Conservation (phyloP, 345 rosid species). For the Balakata baccata region DNA sequence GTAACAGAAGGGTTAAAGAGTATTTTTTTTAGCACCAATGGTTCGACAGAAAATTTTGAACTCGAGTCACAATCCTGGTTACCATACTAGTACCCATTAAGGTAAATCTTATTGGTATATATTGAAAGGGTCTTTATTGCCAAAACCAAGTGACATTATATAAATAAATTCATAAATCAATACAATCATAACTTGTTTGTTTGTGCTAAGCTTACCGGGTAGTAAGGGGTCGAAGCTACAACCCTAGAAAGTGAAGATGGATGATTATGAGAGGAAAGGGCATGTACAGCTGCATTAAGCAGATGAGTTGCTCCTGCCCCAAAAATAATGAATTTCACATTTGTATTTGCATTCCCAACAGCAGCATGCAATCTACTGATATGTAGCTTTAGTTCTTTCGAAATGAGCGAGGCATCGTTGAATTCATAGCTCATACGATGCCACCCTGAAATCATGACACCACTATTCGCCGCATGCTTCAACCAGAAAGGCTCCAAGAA, state of each 20-base stretch:
- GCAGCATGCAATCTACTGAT: slow-evolving; percentile 8
- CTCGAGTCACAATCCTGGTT: too few relatives aligned
- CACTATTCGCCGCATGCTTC: slow-evolving; percentile 15
- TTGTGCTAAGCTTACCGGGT: slow-evolving; percentile 16
- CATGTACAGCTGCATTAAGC: slow-evolving; percentile 22
- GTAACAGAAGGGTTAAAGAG: too few relatives aligned
- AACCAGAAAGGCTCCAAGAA: slow-evolving; percentile 29
- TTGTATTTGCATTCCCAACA: slow-evolving; percentile 21
- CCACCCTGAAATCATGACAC: slow-evolving; percentile 17
- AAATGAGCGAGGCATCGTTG: slow-evolving; percentile 21
- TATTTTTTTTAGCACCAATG: too few relatives aligned
- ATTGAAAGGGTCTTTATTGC: too few relatives aligned
- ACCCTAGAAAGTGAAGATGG: slow-evolving; percentile 10
- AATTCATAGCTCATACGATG: slow-evolving; percentile 28
- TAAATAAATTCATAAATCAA: too few relatives aligned
- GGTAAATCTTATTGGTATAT: too few relatives aligned
- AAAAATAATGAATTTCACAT: slow-evolving; percentile 18
- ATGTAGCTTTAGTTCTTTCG: slow-evolving; percentile 12
- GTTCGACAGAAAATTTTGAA: too few relatives aligned
- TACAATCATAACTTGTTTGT: too few relatives aligned
- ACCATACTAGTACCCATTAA: too few relatives aligned
- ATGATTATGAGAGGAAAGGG: slow-evolving; percentile 15
- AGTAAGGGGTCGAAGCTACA: slow-evolving; percentile 24
- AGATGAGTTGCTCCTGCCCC: slow-evolving; percentile 29
- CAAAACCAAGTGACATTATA: too few relatives aligned